Base-by-base conservation (phyloP, 2,329 filamentous ascomycete species). In the Daldinia sp. region DNA sequence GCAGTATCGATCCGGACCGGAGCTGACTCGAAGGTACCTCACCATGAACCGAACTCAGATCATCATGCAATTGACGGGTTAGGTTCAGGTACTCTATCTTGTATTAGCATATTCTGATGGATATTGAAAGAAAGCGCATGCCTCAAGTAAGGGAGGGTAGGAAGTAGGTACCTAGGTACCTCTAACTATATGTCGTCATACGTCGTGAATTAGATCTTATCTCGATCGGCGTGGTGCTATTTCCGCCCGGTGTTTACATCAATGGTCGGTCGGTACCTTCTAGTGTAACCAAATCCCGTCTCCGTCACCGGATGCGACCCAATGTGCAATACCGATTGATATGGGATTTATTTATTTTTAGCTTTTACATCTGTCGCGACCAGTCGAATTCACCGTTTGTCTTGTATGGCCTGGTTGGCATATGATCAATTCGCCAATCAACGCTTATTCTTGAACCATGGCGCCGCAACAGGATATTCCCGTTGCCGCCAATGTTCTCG, bases 401-500 rank as follows among this genome's bases (percentile, higher is more conserved):
- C 19, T 43, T 25, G 21, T 6, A 43, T 43, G 39, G 6, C 3
- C 13, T 7, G 8, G 25, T 25, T 21, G 11, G 11, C 11, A n/a
- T 43, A 15, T 43, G 11, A n/a, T 27, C 5, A 3, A 43, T 25
- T n/a, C 39, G 25, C 39, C 21, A 43, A 43, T 43, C 21, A 11
- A 13, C 21, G 11, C 13, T 32, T 32, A 10, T 29, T 9, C 17
- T 23, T 48, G 15, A 35, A 55, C 15, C 2, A 73, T 74, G 73
- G 71, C 72, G 15, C 72, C 73, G 21, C 73, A 74, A 41, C 61
- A 65, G 45, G 37, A 71, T 19, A 74, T 74, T 27, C 73, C 73
- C 15, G 55, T 73, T 41, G 76, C 77, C 0, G 77, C 78, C 48
- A 79, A 75, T 63, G 75, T 80, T 1, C 64, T 80, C 4, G 78